These are phyloP conservation scores for Eucalyptus polyanthemos DNA, from an alignment of 345 rosid genomes.

Conservation along the genomic window DNA sequence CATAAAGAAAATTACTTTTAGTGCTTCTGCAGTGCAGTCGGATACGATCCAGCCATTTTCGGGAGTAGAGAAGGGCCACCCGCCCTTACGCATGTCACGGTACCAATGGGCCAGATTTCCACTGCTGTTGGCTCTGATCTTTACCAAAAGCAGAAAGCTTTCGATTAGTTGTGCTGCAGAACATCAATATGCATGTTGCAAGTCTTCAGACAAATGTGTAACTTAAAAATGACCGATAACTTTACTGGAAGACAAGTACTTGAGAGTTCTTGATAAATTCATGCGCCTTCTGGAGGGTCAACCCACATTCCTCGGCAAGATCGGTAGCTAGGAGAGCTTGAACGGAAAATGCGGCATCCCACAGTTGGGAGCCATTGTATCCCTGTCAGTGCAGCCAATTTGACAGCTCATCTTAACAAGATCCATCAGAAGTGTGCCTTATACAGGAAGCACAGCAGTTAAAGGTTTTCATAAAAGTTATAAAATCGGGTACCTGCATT, in stretches of 20 bases:
- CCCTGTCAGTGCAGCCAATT: constrained; percentile 15
- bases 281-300: constrained; percentile 49
- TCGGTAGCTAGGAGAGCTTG: constrained; percentile 48
- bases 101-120: constrained; percentile 21
- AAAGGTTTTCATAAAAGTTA: not conserved
- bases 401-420: not conserved
- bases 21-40: constrained; percentile 48
- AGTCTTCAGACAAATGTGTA: not conserved
- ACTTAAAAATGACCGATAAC: not conserved
- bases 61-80: constrained; percentile 65
- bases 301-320: constrained; percentile 23
- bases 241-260: not conserved
- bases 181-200: not conserved
- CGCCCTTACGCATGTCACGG: constrained; percentile 47
- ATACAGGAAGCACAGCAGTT: not conserved
- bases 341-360: constrained; percentile 58
- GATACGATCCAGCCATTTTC: constrained; percentile 58
- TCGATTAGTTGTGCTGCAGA: not conserved
- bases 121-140: constrained; percentile 21
- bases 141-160: not conserved
- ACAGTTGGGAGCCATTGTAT: constrained; percentile 54
- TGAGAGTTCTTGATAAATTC: constrained; percentile 38
- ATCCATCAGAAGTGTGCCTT: not conserved
- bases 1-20: constrained; percentile 19
- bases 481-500: constrained; percentile 22